Evolutionary conservation across 768 basidiomycete genomes (phyloP).

Genomic region (Terana coerulea): DNA sequence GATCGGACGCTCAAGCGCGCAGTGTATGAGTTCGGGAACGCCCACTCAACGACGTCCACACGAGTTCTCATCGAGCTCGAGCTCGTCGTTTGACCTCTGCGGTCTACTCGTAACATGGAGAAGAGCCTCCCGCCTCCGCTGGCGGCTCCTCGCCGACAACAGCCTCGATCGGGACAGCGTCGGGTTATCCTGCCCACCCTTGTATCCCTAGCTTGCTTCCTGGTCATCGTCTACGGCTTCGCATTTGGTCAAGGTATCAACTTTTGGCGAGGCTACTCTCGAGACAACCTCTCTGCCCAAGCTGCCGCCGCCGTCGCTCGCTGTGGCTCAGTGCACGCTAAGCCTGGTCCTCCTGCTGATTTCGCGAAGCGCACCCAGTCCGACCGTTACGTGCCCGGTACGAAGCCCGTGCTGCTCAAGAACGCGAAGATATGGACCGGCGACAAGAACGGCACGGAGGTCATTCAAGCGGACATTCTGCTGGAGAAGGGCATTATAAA

Average conservation of each 20-base stretch:
- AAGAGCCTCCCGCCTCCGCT: background rate
- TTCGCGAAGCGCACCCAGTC: conserved; percentile 36
- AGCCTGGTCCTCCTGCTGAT: conserved; percentile 34
- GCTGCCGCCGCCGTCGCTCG: conserved; percentile 28
- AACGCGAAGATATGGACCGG: conserved; percentile 85
- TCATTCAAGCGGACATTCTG: conserved; percentile 56
- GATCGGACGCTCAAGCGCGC: background rate
- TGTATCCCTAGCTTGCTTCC: conserved; percentile 9
- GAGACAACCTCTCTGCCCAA: conserved; percentile 23
- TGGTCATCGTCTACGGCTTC: conserved; percentile 12
- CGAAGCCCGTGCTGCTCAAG: conserved; percentile 48
- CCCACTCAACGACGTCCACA: conserved; percentile 3
- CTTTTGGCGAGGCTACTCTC: conserved; percentile 10
- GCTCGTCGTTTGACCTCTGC: background rate
- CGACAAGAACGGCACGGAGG: conserved; percentile 46
- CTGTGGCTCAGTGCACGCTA: conserved; percentile 32
- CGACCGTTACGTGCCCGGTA: conserved; percentile 54
- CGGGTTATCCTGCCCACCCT: background rate
- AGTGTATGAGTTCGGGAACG: background rate
- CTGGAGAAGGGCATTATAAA: conserved; percentile 63
- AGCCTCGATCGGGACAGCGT: background rate
- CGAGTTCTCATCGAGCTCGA: conserved; percentile 6
- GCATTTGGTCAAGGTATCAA: conserved; percentile 13
- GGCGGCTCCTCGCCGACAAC: background rate
- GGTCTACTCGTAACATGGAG: background rate